A percentile compares a stretch with the other conserved stretches of the same genome.
phyloP scores from a whole-genome alignment of 179 eudicot genomes.

The Gypsophila paniculata region DNA sequence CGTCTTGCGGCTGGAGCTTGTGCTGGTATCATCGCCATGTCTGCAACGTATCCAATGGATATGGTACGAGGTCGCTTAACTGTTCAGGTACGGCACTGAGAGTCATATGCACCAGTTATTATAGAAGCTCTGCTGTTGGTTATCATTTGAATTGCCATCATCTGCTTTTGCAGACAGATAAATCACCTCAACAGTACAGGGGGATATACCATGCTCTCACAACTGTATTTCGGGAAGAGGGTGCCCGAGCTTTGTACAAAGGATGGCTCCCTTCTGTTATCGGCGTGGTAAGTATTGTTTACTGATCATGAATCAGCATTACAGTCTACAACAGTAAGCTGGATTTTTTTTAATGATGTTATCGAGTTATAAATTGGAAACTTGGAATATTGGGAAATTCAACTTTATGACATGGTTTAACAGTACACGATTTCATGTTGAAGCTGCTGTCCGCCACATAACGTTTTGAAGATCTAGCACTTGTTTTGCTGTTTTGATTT shows the following conservation, averaged over 20 bases:
- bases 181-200: slow-evolving; percentile 79
- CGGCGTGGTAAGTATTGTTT: slow-evolving; percentile 70
- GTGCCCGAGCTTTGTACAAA: slow-evolving; percentile 84
- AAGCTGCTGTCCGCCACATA: too few relatives aligned
- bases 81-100: slow-evolving; percentile 59
- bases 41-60: slow-evolving; percentile 94
- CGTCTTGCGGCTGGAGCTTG: slow-evolving; percentile 96
- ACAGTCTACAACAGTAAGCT: not conserved
- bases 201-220: slow-evolving; percentile 91
- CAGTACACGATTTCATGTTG: too few relatives aligned
- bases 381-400: not conserved
- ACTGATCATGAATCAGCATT: not conserved
- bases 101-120: not conserved
- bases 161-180: slow-evolving; percentile 58
- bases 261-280: slow-evolving; percentile 99
- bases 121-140: slow-evolving; percentile 6
- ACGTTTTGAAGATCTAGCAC: not conserved
- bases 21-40: slow-evolving; percentile 98
- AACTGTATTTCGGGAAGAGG: slow-evolving; percentile 82
- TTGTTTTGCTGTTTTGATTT: not conserved
- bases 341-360: not conserved
- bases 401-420: not conserved
- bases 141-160: not conserved
- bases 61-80: slow-evolving; percentile 94
- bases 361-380: not conserved